Conservation (phyloP, 371 early-diverging fungal genomes). For the Saksenaea oblongispora region DNA sequence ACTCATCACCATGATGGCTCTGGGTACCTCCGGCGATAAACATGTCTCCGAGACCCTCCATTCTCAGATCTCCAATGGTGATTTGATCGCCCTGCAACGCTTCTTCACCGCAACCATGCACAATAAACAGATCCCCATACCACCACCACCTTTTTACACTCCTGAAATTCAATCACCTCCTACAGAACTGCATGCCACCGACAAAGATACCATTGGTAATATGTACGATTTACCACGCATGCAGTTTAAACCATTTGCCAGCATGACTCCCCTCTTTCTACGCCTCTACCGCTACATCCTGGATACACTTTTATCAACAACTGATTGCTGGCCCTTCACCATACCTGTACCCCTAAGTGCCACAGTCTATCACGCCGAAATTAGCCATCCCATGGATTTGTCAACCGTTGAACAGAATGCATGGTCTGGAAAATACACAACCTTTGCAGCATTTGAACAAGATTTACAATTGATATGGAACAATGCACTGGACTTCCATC, state of each 20-base stretch:
- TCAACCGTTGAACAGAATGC: constrained; percentile 43
- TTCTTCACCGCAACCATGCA: constrained; percentile 37
- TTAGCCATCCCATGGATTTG: constrained; percentile 43
- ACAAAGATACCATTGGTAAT: neutral
- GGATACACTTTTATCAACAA: constrained; percentile 42
- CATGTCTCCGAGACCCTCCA: constrained; percentile 41
- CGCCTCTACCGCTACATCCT: constrained; percentile 46
- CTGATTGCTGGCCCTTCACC: constrained; percentile 51
- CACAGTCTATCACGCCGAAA: constrained; percentile 40
- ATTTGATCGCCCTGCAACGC: constrained; percentile 43
- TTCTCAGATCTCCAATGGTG: constrained; percentile 51
- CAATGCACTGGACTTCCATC: constrained; percentile 43
- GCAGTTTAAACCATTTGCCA: constrained; percentile 31
- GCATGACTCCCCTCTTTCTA: constrained; percentile 42
- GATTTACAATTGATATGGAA: constrained; percentile 48
- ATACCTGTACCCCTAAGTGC: constrained; percentile 42
- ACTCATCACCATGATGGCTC: constrained; percentile 41
- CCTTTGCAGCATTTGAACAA: constrained; percentile 44
- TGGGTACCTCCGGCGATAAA: constrained; percentile 50
- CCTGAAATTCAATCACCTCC: neutral
- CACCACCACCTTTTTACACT: neutral
- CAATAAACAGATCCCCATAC: constrained; percentile 33
- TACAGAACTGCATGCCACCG: neutral
- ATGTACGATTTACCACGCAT: constrained; percentile 27
- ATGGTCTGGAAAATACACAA: constrained; percentile 45